Base-by-base conservation (phyloP, 2,329 filamentous ascomycete genomes). In the Aquanectria penicillioides region DNA sequence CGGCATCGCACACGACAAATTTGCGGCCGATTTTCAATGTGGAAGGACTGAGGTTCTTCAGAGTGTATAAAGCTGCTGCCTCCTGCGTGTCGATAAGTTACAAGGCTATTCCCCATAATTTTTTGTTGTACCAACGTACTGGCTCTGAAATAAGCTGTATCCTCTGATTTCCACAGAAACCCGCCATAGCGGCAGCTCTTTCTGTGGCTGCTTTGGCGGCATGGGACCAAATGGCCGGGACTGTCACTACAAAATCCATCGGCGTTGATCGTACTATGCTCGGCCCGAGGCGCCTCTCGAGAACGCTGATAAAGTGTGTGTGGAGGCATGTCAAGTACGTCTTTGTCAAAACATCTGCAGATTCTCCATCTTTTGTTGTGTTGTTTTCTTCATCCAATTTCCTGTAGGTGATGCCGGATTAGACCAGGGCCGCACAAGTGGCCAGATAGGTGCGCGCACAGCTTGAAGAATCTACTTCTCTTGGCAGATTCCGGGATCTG, bases 171-270 rank as follows among this genome's bases (percentile, higher is more conserved):
- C 77, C 73, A 53, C 75, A 77, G 44, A 77, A 77, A 6, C 75
- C 75, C 10, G 75, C 75, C 65, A 75, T 73, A 22, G 75, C 74
- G 22, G 75, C 75, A 1, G 75, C 75, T 25, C 74, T 66, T 56
- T 77, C 75, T 9, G 83, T 86, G 29, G 78, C 78, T 36, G 83
- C 76, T 48, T 83, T 86, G 25, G 84, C 83, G 5, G 75, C 74
- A 38, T 85, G 83, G 31, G 80, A 83, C 85, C 85, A 87, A 7
- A 87, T 83, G 5, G 84, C 84, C 0, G 85, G 85, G 1, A 87
- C 83, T 0, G 85, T 86, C 17, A 87, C 72, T 38, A 86, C 78
- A 54, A 85, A 85, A 51, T 86, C 78, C 60, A 84, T 76, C 0
- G 79, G 75, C 0, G 75, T 83, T 15, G 72, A 77, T 4, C 72